Percentiles rank a stretch among this genome's conserved stretches.
phyloP scores from a whole-genome alignment of 805 yeast genomes.

The Priceomyces castillae region DNA sequence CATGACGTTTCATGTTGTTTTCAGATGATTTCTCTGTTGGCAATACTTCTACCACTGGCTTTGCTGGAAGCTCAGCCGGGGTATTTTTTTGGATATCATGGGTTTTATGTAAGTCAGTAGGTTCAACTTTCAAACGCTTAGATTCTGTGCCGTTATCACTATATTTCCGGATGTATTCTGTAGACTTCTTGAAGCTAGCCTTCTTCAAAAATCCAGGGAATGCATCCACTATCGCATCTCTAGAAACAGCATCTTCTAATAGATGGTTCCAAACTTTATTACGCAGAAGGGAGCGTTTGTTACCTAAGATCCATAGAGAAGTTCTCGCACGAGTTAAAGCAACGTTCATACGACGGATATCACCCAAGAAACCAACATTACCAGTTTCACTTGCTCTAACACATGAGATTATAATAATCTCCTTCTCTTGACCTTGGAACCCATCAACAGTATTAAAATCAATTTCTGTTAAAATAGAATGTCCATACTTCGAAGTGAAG shows the following conservation, averaged over 20 bases:
- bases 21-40: too few species aligned
- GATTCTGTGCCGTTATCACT: background rate
- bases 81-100: too few species aligned
- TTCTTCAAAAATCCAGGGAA: conserved; percentile 33
- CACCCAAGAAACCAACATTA: conserved; percentile 84
- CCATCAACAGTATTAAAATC: conserved; percentile 97
- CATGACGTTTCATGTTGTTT: too few species aligned
- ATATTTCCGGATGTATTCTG: background rate
- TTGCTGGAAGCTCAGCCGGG: too few species aligned
- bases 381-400: conserved; percentile 77
- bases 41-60: too few species aligned
- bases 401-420: conserved; percentile 89
- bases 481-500: conserved; percentile 63
- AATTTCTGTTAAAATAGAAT: conserved; percentile 56
- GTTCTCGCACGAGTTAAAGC: conserved; percentile 92
- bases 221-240: conserved; percentile 38
- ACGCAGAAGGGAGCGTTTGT: conserved; percentile 57
- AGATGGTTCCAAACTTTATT: conserved; percentile 75
- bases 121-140: too few species aligned
- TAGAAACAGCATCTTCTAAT: conserved; percentile 58
- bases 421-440: conserved; percentile 88
- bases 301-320: conserved; percentile 90
- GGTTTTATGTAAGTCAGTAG: too few species aligned
- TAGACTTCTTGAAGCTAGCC: background rate
- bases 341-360: conserved; percentile 93